phyloP scores from a whole-genome alignment of 345 rosid species.

The Litchi chinensis region DNA sequence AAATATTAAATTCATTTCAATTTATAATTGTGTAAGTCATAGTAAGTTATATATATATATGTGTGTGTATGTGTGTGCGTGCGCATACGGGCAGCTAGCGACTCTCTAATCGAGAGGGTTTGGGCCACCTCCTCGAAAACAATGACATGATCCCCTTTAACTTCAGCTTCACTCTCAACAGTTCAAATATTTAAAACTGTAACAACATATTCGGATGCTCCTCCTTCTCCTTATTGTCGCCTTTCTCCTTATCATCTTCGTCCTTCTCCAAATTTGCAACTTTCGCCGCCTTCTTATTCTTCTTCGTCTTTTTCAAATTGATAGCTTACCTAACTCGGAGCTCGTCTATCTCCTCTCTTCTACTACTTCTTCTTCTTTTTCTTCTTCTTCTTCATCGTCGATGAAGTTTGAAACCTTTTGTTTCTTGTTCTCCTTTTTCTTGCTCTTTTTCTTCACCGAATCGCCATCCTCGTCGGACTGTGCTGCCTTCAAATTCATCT shows the following conservation, averaged over 20 bases:
- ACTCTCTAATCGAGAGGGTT: no score
- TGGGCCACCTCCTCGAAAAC: constrained; percentile 46
- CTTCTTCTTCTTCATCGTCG: constrained; percentile 38
- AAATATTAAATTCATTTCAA: no score
- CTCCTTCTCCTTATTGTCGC: constrained; percentile 18
- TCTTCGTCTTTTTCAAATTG: constrained; percentile 24
- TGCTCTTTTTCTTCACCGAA: constrained; percentile 40
- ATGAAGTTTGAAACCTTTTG: constrained; percentile 53
- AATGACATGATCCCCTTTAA: constrained; percentile 74
- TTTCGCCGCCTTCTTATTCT: constrained; percentile 51
- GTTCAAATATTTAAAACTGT: constrained; percentile 67
- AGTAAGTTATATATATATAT: no score
- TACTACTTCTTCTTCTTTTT: background rate
- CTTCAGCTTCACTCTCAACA: constrained; percentile 60
- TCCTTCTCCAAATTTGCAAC: constrained; percentile 45
- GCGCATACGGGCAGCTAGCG: no score
- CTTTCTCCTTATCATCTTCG: constrained; percentile 31
- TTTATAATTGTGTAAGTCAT: no score
- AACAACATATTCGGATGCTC: constrained; percentile 71
- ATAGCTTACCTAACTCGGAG: constrained; percentile 66
- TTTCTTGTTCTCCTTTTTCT: constrained; percentile 54
- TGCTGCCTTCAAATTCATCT: constrained; percentile 26
- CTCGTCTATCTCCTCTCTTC: constrained; percentile 56
- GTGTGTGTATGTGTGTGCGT: no score
- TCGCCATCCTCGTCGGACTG: constrained; percentile 28